Conservation (phyloP, 2,329 filamentous ascomycete species). For the Calcarisporium arbuscula region DNA sequence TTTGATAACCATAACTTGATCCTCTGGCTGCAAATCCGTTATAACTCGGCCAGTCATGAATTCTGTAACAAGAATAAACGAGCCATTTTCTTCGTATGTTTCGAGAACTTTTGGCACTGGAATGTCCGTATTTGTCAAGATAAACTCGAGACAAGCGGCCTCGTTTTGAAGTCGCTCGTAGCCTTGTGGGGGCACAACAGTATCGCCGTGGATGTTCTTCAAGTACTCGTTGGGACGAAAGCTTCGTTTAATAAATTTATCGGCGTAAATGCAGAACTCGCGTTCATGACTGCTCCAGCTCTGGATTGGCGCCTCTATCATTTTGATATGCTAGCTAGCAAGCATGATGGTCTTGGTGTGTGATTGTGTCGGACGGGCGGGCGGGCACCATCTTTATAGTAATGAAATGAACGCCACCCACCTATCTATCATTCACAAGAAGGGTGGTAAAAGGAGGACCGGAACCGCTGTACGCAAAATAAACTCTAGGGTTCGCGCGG, state of each 20-base stretch:
- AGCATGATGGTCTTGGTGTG: too few relatives aligned
- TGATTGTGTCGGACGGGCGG: too few relatives aligned
- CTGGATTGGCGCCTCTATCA: not conserved
- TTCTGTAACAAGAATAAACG: not conserved
- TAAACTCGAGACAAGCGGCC: constrained; percentile 1
- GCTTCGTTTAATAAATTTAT: not conserved
- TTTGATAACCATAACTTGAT: not conserved
- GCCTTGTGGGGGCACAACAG: too few relatives aligned
- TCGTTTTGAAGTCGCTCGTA: not conserved
- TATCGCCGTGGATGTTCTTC: not conserved
- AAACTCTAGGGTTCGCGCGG: too few relatives aligned
- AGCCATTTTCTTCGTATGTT: constrained; percentile 1
- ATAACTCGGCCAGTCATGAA: not conserved
- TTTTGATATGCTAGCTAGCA: too few relatives aligned
- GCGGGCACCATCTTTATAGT: too few relatives aligned
- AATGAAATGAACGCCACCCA: too few relatives aligned
- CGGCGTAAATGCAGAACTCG: not conserved
- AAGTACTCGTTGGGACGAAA: not conserved
- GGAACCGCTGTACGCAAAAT: too few relatives aligned
- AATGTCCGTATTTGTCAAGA: not conserved
- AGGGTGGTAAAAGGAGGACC: too few relatives aligned
- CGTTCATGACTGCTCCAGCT: not conserved
- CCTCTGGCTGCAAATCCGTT: not conserved
- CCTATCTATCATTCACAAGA: too few relatives aligned
- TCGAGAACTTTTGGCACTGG: constrained; percentile 1